Evolutionary conservation across 352 stramenopile species (phyloP), one percentile per base, ranked within the genome.

Genomic region (Phytophthora rubi): DNA sequence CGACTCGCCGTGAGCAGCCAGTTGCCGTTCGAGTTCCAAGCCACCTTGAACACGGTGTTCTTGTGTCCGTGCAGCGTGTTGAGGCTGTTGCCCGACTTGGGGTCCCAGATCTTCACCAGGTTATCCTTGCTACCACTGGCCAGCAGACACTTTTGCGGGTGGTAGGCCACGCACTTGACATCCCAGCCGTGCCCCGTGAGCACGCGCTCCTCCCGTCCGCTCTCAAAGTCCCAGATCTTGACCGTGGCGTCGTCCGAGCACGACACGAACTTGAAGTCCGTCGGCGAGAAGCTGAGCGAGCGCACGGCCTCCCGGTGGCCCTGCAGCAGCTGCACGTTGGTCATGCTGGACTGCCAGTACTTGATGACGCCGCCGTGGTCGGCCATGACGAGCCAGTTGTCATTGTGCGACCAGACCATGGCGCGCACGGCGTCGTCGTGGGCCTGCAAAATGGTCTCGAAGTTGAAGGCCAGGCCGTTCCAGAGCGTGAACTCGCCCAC

Each of bases 91-190:
- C 89, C 90, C 10, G 86, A 93, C 62, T 98, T 94, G 18, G 98
- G 98, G 85, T 99, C 97, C 97, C 97, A 99, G 47, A 99, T 90
- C 86, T 99, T 99, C 42, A 99, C 92, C 35, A 99, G 77, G 76
- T 99, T 99, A 68, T 99, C 97, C 74, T 99, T 99, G 75, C 87
- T 98, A 7, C 96, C 95, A 62, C 91, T 98, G 26, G 94, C 97
- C 72, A 99, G 94, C 16, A 99, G 82, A 53, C 78, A 92, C 57
- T 97, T 97, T 61, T 89, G 85, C 8, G 97, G 97, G 71, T 99
- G 97, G 91, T 98, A 99, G 62, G 97, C 91, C 9, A 97, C 93
- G 61, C 89, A 96, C 81, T 99, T 99, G 64, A 99, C 97, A 75
- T 99, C 97, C 95, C 96, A 99, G 39, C 97, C 97, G 78, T 99